A percentile compares a stretch with the other conserved stretches of the same genome.
Evolutionary conservation across 352 stramenopile genomes (phyloP).

Genomic region (Globisporangium acanthophoron): DNA sequence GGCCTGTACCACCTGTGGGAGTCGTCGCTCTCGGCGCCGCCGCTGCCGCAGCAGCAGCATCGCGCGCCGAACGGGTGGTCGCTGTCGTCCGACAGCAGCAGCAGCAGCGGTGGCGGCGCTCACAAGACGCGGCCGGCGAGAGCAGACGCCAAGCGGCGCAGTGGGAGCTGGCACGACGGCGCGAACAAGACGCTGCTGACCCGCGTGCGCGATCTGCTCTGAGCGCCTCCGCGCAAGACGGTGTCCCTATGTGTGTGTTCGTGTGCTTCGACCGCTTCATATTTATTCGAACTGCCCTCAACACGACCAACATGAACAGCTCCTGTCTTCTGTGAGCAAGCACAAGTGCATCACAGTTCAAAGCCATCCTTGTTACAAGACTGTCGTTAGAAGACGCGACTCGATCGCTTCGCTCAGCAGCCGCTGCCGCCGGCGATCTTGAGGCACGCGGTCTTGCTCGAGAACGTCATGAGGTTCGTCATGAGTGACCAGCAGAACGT

Average conservation of each 20-base stretch:
- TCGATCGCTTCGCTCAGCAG: constrained; percentile 60
- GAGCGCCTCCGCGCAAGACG: background rate
- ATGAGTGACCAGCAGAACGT: constrained; percentile 16
- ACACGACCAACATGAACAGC: background rate
- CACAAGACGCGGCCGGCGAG: background rate
- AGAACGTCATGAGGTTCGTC: constrained; percentile 23
- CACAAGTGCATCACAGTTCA: no score
- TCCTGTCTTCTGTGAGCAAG: no score
- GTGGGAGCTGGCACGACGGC: constrained; percentile 9
- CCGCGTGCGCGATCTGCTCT: constrained; percentile 12
- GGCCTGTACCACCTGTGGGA: constrained; percentile 57
- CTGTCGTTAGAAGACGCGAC: background rate
- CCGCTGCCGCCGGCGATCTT: constrained; percentile 8
- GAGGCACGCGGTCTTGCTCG: constrained; percentile 8
- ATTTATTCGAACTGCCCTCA: background rate
- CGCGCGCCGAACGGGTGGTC: background rate
- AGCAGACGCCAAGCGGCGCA: constrained; percentile 8
- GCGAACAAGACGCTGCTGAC: background rate
- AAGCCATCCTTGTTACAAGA: no score
- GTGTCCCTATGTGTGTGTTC: no score
- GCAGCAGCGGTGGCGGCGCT: background rate
- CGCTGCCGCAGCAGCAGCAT: background rate
- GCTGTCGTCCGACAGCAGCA: background rate
- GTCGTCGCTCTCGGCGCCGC: constrained; percentile 12
- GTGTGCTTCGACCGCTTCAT: background rate